Percentiles rank a stretch among this genome's conserved stretches.
Conservation (phyloP, 192 early-diverging fungal genomes). For the Coemansia sp. region DNA sequence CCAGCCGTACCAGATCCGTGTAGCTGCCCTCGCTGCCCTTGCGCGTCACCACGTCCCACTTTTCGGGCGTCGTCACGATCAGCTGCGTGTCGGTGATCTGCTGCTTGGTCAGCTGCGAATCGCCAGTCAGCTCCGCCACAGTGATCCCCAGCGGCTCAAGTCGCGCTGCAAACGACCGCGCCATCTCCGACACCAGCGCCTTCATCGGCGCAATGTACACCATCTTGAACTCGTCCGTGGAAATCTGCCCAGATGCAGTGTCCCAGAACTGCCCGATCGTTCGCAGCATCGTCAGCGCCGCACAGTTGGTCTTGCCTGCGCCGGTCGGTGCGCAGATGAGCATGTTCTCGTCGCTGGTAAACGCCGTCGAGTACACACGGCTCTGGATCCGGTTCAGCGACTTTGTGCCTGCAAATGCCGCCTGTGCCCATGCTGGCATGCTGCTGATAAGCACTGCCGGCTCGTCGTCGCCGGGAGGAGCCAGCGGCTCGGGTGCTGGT, state of each 20-base stretch:
- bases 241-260: conserved; percentile 68
- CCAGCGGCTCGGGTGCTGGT: conserved; percentile 73
- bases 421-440: conserved; percentile 80
- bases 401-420: conserved; percentile 65
- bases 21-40: conserved; percentile 91
- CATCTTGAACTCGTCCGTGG: conserved; percentile 88
- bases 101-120: conserved; percentile 93
- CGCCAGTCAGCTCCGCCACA: conserved; percentile 96
- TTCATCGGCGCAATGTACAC: conserved; percentile 99
- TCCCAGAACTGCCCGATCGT: conserved; percentile 82
- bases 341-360: conserved; percentile 86
- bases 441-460: conserved; percentile 59
- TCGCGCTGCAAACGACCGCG: conserved; percentile 77
- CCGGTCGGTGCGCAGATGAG: conserved; percentile 98
- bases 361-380: conserved; percentile 82
- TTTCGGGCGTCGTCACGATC: conserved; percentile 98
- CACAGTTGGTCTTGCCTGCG: conserved; percentile 98
- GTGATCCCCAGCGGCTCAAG: conserved; percentile 75
- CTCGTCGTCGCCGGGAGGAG: conserved; percentile 62
- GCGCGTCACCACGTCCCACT: conserved; percentile 98
- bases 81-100: conserved; percentile 95
- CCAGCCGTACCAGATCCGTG: conserved; percentile 80
- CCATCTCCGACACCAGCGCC: conserved; percentile 97
- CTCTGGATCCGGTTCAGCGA: conserved; percentile 90
- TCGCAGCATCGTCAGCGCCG: conserved; percentile 91